Evolutionary conservation across 768 basidiomycete genomes (phyloP), one percentile per base, ranked within the genome.

Genomic region (Lyophyllum decastes): DNA sequence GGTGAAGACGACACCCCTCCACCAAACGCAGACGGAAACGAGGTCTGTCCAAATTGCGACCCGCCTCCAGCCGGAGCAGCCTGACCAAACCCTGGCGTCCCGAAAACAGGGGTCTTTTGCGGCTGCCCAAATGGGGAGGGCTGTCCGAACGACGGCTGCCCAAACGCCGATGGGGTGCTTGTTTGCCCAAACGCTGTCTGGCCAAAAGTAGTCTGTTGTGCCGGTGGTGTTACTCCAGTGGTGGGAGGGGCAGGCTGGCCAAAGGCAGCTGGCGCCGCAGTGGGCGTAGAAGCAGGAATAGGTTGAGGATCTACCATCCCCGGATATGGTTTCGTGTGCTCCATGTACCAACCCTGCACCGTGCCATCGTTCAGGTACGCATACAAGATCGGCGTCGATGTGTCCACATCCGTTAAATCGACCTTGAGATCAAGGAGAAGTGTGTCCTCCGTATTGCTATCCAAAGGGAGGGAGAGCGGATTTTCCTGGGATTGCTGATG

Each of bases 341-440:
- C 81, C 21, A 89, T 66, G 67, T 85, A 77, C 90, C 91, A 94
- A 3, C 78, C 91, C 48, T 85, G 81, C 22, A 94, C 54, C 0
- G 90, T 89, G 19, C 91, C 91, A 65, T 94, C 91, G 53, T 86
- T 90, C 11, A 89, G 78, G 69, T 90, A 92, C 2, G 83, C 86
- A 67, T 85, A 92, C 70, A 92, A 72, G 54, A 91, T 76, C 0
- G 91, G 91, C 12, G 69, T 70, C 12, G 61, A 65, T 10, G 73
- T 67, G 41, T 58, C 40, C 7, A 48, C 76, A 57, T 80, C 79
- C 16, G 89, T 90, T 51, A 92, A 66, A 67, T 93, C 91, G 5
- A 83, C 67, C 41, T 83, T 85, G 40, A 93, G 75, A 5, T 82
- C 83, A 17, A 91, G 65, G 3, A 91, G 74, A 16, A 85, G 73